These are phyloP conservation scores for Rhizophora apiculata DNA, from an alignment of 345 rosid genomes.

Conservation along the genomic window DNA sequence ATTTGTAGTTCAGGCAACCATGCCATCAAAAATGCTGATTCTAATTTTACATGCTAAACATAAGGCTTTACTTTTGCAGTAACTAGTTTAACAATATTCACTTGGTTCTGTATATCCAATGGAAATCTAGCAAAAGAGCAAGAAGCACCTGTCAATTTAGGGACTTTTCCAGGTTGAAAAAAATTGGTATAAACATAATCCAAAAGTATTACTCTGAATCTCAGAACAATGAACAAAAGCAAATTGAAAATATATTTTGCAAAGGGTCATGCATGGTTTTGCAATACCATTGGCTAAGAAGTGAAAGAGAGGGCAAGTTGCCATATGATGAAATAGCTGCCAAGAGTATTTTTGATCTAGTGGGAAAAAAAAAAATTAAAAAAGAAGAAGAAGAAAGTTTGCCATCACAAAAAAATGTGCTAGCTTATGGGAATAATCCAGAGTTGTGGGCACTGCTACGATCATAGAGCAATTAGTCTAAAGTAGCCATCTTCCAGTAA, in stretches of 20 bases:
- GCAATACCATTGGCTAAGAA: constrained; percentile 1
- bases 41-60: neutral
- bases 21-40: constrained; percentile 12
- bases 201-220: neutral
- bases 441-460: constrained; percentile 41
- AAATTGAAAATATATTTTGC: too few relatives aligned
- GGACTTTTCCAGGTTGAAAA: too few relatives aligned
- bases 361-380: too few relatives aligned
- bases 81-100: neutral
- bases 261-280: neutral
- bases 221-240: neutral
- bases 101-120: too few relatives aligned
- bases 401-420: constrained; percentile 17
- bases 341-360: too few relatives aligned
- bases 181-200: too few relatives aligned
- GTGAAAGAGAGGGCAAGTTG: constrained; percentile 8
- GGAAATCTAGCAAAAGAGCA: too few relatives aligned
- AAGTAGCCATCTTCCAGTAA: constrained; percentile 31
- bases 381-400: too few relatives aligned
- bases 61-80: neutral
- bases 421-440: constrained; percentile 31
- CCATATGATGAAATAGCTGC: constrained; percentile 10
- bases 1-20: constrained; percentile 6
- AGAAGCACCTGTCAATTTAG: too few relatives aligned
- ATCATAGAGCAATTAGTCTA: constrained; percentile 36